A percentile compares a stretch with the other conserved stretches of the same genome.
These are phyloP conservation scores for Elsinoe necatrix DNA, from an alignment of 2,329 filamentous ascomycete genomes.

Conservation along the genomic window DNA sequence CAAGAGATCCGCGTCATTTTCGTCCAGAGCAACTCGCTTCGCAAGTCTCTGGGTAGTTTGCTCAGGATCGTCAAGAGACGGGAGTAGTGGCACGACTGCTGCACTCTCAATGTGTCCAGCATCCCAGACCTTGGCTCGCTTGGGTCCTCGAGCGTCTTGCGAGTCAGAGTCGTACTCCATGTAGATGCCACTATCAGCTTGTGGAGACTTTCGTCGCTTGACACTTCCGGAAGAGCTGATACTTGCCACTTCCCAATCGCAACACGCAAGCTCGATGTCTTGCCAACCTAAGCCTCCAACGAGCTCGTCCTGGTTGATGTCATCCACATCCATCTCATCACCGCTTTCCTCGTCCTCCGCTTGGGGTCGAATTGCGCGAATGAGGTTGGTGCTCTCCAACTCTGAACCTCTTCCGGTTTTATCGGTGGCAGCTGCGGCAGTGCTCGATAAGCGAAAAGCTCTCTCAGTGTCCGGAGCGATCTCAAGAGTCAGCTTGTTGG, in stretches of 20 bases:
- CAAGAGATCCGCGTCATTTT: slow-evolving; percentile 80
- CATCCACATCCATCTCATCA: slow-evolving; percentile 43
- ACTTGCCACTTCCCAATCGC: slow-evolving; percentile 70
- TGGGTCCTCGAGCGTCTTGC: slow-evolving; percentile 24
- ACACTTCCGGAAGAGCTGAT: slow-evolving; percentile 34
- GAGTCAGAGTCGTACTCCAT: slow-evolving; percentile 31
- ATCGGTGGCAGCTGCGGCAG: slow-evolving; percentile 36
- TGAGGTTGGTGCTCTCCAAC: slow-evolving; percentile 48
- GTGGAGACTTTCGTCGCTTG: slow-evolving; percentile 29
- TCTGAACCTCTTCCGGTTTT: slow-evolving; percentile 41
- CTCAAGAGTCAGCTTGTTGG: slow-evolving; percentile 82
- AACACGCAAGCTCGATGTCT: slow-evolving; percentile 76
- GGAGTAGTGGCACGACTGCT: slow-evolving; percentile 52
- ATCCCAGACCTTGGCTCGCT: slow-evolving; percentile 14
- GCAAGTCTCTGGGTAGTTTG: slow-evolving; percentile 62
- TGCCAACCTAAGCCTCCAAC: slow-evolving; percentile 67
- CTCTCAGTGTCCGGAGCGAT: slow-evolving; percentile 80
- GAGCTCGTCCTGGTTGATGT: slow-evolving; percentile 51
- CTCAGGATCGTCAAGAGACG: slow-evolving; percentile 74
- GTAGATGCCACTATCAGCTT: slow-evolving; percentile 20
- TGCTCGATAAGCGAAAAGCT: slow-evolving; percentile 65
- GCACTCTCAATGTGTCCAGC: slow-evolving; percentile 34
- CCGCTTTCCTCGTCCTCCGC: slow-evolving; percentile 43
- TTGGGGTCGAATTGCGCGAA: slow-evolving; percentile 36
- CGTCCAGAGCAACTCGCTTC: slow-evolving; percentile 72